These are phyloP conservation scores for Colletotrichum sp. DNA, from an alignment of 2,329 filamentous ascomycete genomes.

Conservation along the genomic window DNA sequence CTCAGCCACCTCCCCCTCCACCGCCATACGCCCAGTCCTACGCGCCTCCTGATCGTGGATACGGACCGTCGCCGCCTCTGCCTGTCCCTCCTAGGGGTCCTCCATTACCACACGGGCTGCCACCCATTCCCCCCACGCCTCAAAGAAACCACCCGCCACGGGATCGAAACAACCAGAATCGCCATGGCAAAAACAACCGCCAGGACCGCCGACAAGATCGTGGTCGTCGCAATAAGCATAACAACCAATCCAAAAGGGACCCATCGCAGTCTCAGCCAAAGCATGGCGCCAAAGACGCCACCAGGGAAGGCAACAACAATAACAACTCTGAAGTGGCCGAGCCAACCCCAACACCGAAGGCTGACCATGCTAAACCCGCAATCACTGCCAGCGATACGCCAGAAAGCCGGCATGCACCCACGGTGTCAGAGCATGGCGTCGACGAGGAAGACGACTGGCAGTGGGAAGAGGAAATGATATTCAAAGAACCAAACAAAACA, in stretches of 20 bases:
- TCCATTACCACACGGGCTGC: neutral
- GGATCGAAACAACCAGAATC: slow-evolving; percentile 35
- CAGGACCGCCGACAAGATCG: slow-evolving; percentile 26
- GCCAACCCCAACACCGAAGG: neutral
- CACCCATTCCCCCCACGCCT: slow-evolving; percentile 1
- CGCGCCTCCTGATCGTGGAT: neutral
- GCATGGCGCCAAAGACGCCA: neutral
- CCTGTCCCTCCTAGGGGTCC: neutral
- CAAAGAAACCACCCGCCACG: slow-evolving; percentile 31
- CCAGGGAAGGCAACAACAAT: neutral
- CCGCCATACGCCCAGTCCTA: neutral
- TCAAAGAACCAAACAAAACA: slow-evolving; percentile 35
- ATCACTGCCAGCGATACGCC: neutral
- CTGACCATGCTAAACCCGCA: neutral
- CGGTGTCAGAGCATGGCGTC: neutral
- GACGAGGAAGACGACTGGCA: slow-evolving; percentile 37
- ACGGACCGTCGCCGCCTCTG: neutral
- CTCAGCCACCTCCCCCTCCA: neutral
- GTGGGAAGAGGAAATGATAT: slow-evolving; percentile 43
- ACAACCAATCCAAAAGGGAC: slow-evolving; percentile 22
- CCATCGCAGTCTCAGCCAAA: neutral
- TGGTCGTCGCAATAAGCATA: slow-evolving; percentile 28
- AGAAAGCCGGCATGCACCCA: neutral
- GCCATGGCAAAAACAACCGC: slow-evolving; percentile 32
- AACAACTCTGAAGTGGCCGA: neutral